These are phyloP conservation scores for Nadsonia starkeyi-henricii DNA, from an alignment of 1,139 yeast genomes.

Conservation along the genomic window DNA sequence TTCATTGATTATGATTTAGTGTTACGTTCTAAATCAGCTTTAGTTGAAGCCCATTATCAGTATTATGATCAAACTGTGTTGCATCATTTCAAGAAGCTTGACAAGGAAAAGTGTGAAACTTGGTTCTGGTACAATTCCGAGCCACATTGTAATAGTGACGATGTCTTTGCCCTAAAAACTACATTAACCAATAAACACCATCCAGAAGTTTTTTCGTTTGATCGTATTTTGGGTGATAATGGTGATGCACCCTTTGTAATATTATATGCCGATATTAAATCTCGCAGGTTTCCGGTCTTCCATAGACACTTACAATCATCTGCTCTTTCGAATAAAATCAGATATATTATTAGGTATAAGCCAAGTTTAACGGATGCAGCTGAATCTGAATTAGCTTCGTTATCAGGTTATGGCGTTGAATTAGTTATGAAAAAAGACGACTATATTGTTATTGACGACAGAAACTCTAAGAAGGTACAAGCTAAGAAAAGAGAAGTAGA, in stretches of 20 bases:
- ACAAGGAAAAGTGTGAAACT: conserved; percentile 26
- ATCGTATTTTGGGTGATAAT: conserved; percentile 42
- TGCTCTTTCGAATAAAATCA: conserved; percentile 49
- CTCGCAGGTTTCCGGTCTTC: conserved; percentile 38
- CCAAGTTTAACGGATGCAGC: conserved; percentile 19
- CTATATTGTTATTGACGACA: conserved; percentile 48
- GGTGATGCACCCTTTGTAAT: conserved; percentile 30
- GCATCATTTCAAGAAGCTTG: conserved; percentile 15
- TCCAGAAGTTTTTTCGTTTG: conserved; percentile 31
- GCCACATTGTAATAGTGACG: conserved; percentile 47
- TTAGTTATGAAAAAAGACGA: conserved; percentile 50
- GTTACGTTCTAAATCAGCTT: conserved; percentile 42
- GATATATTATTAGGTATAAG: conserved; percentile 65
- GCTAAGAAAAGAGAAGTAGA: conserved; percentile 10
- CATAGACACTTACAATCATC: conserved; percentile 46
- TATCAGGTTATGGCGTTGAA: conserved; percentile 58
- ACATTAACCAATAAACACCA: conserved; percentile 11
- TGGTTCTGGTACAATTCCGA: conserved; percentile 41
- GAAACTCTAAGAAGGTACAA: conserved; percentile 23
- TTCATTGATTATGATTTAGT: conserved; percentile 40
- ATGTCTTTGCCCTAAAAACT: conserved; percentile 54
- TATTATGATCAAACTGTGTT: conserved; percentile 29
- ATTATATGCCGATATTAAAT: conserved; percentile 37
- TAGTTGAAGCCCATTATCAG: conserved; percentile 49
- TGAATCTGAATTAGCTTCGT: conserved; percentile 20